Percentiles rank a stretch among this genome's conserved stretches.
These are phyloP conservation scores for Ogataea degrootiae DNA, from an alignment of 805 yeast genomes.

Conservation along the genomic window DNA sequence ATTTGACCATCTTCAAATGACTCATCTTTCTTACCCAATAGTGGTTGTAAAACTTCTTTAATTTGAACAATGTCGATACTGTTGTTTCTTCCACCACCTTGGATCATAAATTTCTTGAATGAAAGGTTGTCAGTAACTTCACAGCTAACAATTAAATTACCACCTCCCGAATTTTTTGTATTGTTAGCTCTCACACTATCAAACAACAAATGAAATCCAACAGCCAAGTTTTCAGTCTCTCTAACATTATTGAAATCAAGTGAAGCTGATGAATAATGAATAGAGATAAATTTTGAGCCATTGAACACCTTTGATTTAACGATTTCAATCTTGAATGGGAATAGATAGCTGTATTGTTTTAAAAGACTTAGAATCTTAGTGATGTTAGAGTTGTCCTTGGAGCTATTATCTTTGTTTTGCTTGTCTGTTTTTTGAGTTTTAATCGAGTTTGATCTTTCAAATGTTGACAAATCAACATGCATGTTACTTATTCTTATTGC, in stretches of 20 bases:
- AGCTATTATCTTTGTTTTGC: background rate
- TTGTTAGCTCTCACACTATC: background rate
- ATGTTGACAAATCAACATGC: too few species aligned
- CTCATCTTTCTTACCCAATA: background rate
- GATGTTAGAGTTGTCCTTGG: background rate
- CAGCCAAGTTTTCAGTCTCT: background rate
- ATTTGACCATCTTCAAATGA: too few species aligned
- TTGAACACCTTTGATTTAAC: background rate
- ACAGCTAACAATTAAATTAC: background rate
- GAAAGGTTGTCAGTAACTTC: background rate
- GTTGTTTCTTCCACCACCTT: slow-evolving; percentile 2
- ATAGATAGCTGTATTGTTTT: background rate
- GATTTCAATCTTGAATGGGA: background rate
- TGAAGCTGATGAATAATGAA: background rate
- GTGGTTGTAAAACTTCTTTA: background rate
- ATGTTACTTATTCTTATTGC: too few species aligned
- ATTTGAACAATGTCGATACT: slow-evolving; percentile 2
- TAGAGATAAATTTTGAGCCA: background rate
- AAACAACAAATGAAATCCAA: background rate
- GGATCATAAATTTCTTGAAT: slow-evolving; percentile 1
- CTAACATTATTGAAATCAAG: background rate
- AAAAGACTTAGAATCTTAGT: background rate
- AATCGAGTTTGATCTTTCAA: too few species aligned
- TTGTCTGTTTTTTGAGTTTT: background rate
- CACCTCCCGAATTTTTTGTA: background rate